Conservation (phyloP, 306 rosid genomes). For the Arachis stenosperma region DNA sequence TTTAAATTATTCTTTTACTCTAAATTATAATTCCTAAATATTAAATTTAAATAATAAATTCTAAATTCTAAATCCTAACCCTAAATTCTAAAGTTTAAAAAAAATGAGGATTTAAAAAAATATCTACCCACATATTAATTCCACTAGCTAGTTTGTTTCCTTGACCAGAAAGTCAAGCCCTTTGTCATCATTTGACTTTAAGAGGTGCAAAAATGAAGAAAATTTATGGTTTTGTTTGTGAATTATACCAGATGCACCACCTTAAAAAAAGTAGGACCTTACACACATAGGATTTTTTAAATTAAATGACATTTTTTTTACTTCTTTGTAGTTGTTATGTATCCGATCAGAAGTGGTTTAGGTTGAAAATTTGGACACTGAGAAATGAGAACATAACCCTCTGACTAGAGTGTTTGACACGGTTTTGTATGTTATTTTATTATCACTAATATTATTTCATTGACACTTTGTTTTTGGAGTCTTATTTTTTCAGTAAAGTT, state of each 20-base stretch:
- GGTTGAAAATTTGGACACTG: constrained; percentile 26
- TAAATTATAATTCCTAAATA: too few relatives aligned
- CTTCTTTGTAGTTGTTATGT: constrained; percentile 36
- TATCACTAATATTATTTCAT: constrained; percentile 4
- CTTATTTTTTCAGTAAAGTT: background rate
- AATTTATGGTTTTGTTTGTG: constrained; percentile 36
- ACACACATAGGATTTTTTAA: background rate
- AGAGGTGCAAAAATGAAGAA: background rate
- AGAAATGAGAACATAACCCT: constrained; percentile 18
- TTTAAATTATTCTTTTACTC: too few relatives aligned
- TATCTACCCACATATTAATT: too few relatives aligned
- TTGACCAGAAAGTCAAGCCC: constrained; percentile 42
- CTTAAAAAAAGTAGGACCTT: background rate
- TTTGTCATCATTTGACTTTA: constrained; percentile 42
- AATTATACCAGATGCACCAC: background rate
- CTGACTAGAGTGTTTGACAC: constrained; percentile 43
- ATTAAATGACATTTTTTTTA: constrained; percentile 9
- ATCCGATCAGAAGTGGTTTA: constrained; percentile 34
- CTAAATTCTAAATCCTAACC: too few relatives aligned
- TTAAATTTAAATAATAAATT: too few relatives aligned
- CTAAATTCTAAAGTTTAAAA: too few relatives aligned
- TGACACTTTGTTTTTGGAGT: background rate
- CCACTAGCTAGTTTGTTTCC: constrained; percentile 1
- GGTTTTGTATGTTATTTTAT: constrained; percentile 24
- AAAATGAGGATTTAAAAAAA: too few relatives aligned